Base-by-base conservation (phyloP, 1,284 basidiomycete genomes). In the Schizopora paradoxa region DNA sequence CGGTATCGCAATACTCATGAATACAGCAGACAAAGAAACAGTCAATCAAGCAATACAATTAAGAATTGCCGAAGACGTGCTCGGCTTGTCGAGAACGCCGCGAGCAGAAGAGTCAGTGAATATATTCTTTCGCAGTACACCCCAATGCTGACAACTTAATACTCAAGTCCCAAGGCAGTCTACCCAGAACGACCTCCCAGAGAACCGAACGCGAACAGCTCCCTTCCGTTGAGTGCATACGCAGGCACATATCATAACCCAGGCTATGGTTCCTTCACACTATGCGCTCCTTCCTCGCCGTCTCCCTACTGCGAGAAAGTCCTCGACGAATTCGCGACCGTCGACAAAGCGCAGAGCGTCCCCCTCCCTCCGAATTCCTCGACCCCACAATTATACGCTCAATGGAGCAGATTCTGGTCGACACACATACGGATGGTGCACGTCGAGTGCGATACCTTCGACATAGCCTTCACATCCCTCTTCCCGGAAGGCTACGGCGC, bases 251-350 rank as follows among this genome's bases (percentile, higher is more conserved):
- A 67, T 51, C 10, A 37, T 10, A 55, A 63, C 41, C 44, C 57
- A 1, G 66, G 61, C 5, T 70, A 71, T 19, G 67, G 64, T 25
- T 35, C 56, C 6, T 45, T 71, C 42, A 62, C 60, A 1, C 56
- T 71, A 21, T 70, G 68, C 41, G 45, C 58, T 13, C 49, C 63
- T 48, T 27, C 46, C 1, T 62, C 63, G 7, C 33, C 33, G 14
- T 19, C 10, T 6, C 14, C 44, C 22, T 51, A 62, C 51, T 66
- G 55, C 54, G 16, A 53, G 22, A 6, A 45, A 43, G 47, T 56
- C 37, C 53, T 57, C 8, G 18, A 52, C 7, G 56, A 60, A 18
- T 67, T 67, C 42, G 28, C 58, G 13, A 27, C 50, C 6, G 51
- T 64, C 19, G 56, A 58, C 49, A 16, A 14, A 5, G 36, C 4